Evolutionary conservation across 257 asterid genomes (phyloP).

Genomic region (Leonotis leonurus): DNA sequence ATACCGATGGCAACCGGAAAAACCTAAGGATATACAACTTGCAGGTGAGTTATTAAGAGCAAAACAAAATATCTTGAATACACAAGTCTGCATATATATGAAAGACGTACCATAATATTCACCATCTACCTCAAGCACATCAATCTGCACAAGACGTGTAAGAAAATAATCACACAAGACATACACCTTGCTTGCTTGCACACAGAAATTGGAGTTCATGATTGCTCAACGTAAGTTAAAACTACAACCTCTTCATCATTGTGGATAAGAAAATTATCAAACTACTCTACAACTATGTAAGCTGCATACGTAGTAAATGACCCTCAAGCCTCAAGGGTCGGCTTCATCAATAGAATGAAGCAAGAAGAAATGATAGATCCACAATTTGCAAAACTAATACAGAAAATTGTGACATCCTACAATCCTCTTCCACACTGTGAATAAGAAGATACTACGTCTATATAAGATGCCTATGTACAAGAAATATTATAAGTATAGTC

Average conservation of each 20-base stretch:
- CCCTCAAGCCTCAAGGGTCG: no score
- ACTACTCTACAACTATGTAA: no score
- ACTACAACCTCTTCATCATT: not conserved
- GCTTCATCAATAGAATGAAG: no score
- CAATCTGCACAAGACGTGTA: slow-evolving; percentile 55
- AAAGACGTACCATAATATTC: slow-evolving; percentile 65
- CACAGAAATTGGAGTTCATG: not conserved
- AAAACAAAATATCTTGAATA: not conserved
- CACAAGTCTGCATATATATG: not conserved
- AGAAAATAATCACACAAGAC: not conserved
- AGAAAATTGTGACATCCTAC: no score
- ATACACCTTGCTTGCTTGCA: no score
- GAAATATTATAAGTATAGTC: no score
- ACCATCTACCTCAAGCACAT: slow-evolving; percentile 94
- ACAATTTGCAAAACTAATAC: no score
- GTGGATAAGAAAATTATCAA: not conserved
- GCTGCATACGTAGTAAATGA: no score
- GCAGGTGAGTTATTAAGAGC: not conserved
- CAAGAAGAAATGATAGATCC: no score
- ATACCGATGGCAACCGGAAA: slow-evolving; percentile 92
- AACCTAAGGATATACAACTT: slow-evolving; percentile 39
- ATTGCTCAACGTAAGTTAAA: not conserved
- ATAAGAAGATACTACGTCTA: not conserved
- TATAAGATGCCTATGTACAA: not conserved
- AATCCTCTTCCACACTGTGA: not conserved